Conservation (phyloP, 805 yeast genomes). For the Wickerhamiella allomyrinae region DNA sequence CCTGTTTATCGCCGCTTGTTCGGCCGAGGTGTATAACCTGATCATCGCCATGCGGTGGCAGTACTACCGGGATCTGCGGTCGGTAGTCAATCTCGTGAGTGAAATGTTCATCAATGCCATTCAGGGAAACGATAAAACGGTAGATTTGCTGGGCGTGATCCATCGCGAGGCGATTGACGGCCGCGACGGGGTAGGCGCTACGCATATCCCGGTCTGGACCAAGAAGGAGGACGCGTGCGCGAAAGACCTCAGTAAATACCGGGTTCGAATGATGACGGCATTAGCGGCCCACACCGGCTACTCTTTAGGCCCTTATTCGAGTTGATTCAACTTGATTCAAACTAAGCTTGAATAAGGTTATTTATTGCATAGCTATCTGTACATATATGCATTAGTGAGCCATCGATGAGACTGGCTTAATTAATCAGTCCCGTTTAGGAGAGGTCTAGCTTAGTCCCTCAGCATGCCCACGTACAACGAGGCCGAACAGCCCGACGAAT, state of each 20-base stretch:
- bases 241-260: conserved; percentile 17
- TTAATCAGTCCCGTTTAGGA: too few relatives aligned
- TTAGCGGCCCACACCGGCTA: neutral
- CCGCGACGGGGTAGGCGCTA: conserved; percentile 15
- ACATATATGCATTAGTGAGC: too few relatives aligned
- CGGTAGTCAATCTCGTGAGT: conserved; percentile 25
- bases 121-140: conserved; percentile 25
- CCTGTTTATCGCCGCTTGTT: conserved; percentile 27
- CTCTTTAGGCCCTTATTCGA: neutral
- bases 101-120: conserved; percentile 32
- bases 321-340: too few relatives aligned
- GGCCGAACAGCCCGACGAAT: too few relatives aligned
- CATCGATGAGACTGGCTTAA: too few relatives aligned
- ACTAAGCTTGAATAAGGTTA: too few relatives aligned
- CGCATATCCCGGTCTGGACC: conserved; percentile 20
- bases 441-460: too few relatives aligned
- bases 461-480: too few relatives aligned
- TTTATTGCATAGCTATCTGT: too few relatives aligned
- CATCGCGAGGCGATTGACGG: conserved; percentile 18
- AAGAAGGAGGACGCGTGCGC: conserved; percentile 18
- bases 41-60: conserved; percentile 29
- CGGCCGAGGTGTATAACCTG: conserved; percentile 28
- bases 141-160: conserved; percentile 19
- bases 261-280: conserved; percentile 5
- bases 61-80: conserved; percentile 25